Percentiles rank a stretch among this genome's conserved stretches.
phyloP scores from a whole-genome alignment of 495 filamentous ascomycete species.

The Podospora conica region DNA sequence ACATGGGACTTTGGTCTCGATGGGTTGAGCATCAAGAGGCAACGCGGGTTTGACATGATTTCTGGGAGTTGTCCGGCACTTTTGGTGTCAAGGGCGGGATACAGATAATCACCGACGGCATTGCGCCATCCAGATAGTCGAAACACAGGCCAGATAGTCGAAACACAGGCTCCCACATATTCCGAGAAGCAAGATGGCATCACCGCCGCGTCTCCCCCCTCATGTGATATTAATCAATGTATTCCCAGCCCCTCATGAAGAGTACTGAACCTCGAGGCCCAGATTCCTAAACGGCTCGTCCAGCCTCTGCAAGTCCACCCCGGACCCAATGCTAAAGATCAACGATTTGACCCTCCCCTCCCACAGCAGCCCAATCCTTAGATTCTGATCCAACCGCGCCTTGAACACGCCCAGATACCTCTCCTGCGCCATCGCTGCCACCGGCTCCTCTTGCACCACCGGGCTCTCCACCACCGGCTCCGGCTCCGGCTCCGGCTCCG shows the following conservation, averaged over 20 bases:
- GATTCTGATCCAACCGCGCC: slow-evolving; percentile 76
- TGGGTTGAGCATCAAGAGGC: no score
- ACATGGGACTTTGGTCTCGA: background rate
- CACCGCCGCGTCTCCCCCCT: background rate
- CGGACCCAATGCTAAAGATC: slow-evolving; percentile 81
- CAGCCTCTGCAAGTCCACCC: slow-evolving; percentile 65
- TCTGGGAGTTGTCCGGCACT: background rate
- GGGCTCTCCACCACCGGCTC: slow-evolving; percentile 1
- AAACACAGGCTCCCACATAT: background rate
- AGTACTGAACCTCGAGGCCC: slow-evolving; percentile 86
- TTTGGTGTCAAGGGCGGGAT: background rate
- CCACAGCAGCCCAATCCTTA: slow-evolving; percentile 81
- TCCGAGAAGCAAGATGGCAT: background rate
- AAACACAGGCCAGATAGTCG: background rate
- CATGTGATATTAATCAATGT: background rate
- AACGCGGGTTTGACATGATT: background rate
- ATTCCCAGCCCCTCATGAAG: slow-evolving; percentile 53
- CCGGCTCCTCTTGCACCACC: slow-evolving; percentile 2
- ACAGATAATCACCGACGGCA: background rate
- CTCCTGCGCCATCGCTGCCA: slow-evolving; percentile 36
- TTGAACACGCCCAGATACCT: slow-evolving; percentile 84
- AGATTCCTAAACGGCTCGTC: slow-evolving; percentile 66
- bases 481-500: slow-evolving; percentile 21
- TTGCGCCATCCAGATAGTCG: background rate
- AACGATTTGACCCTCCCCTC: slow-evolving; percentile 90